A percentile compares a stretch with the other conserved stretches of the same genome.
phyloP scores from a whole-genome alignment of 208 protist species.

The Porcisia deanei region DNA sequence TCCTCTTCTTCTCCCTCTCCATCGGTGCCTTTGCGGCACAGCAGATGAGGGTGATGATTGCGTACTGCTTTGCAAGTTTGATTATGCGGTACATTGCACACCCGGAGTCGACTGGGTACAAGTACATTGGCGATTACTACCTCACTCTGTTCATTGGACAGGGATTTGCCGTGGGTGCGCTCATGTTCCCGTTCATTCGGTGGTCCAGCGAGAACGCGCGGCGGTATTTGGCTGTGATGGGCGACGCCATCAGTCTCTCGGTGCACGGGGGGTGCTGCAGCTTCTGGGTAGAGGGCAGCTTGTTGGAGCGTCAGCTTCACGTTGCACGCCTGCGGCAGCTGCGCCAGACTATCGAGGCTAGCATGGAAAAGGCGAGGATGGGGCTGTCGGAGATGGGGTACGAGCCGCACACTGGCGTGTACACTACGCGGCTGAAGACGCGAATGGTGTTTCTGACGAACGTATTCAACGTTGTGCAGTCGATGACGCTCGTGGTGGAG shows the following conservation, averaged over 20 bases:
- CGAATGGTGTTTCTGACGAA: conserved; percentile 60
- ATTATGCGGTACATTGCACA: conserved; percentile 75
- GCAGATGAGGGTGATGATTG: conserved; percentile 68
- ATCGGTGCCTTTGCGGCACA: conserved; percentile 71
- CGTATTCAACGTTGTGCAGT: conserved; percentile 64
- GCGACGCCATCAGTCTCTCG: conserved; percentile 78
- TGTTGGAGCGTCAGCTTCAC: conserved; percentile 77
- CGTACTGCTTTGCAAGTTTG: conserved; percentile 66
- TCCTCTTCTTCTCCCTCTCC: conserved; percentile 68
- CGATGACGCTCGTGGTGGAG: conserved; percentile 79
- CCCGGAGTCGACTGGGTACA: conserved; percentile 46
- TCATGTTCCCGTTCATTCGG: conserved; percentile 81
- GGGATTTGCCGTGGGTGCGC: conserved; percentile 69
- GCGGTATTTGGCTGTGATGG: conserved; percentile 66
- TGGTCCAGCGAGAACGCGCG: conserved; percentile 83
- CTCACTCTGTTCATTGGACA: conserved; percentile 75
- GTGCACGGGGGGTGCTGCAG: conserved; percentile 73
- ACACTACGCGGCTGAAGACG: conserved; percentile 56
- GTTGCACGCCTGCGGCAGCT: conserved; percentile 78
- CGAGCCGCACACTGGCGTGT: conserved; percentile 79
- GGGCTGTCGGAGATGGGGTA: conserved; percentile 72
- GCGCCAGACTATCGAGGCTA: conserved; percentile 49
- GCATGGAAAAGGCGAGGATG: conserved; percentile 43
- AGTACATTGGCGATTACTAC: conserved; percentile 76
- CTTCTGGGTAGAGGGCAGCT: conserved; percentile 68